phyloP scores from a whole-genome alignment of 768 basidiomycete genomes.

The Collybia nuda region DNA sequence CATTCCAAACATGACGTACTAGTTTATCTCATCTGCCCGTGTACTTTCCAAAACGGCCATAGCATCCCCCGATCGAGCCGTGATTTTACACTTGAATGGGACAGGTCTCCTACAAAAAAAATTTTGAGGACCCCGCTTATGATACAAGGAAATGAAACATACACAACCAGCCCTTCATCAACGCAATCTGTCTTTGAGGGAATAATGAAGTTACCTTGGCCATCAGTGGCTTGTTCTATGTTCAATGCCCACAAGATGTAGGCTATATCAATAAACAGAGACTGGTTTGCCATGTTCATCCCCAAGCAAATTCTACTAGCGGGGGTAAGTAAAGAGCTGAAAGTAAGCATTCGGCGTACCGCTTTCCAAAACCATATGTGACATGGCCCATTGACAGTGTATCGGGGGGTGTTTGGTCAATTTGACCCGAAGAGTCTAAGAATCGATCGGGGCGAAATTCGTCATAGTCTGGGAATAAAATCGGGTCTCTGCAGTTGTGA shows the following conservation, averaged over 20 bases:
- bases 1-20: too few relatives aligned
- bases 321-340: neutral
- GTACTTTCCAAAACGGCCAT: neutral
- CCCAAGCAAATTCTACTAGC: slow-evolving; percentile 43
- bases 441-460: slow-evolving; percentile 41
- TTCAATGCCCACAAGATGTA: slow-evolving; percentile 47
- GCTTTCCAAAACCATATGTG: slow-evolving; percentile 45
- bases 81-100: slow-evolving; percentile 1
- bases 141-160: too few relatives aligned
- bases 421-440: slow-evolving; percentile 20
- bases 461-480: neutral
- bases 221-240: slow-evolving; percentile 21
- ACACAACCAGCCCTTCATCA: slow-evolving; percentile 3
- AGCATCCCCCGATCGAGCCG: neutral
- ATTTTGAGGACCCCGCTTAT: too few relatives aligned
- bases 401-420: slow-evolving; percentile 34
- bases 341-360: slow-evolving; percentile 24
- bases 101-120: neutral
- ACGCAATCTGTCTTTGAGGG: neutral
- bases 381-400: slow-evolving; percentile 41
- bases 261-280: slow-evolving; percentile 43
- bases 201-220: neutral
- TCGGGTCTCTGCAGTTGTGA: neutral
- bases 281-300: slow-evolving; percentile 44
- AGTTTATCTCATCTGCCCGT: neutral